These are phyloP conservation scores for Fistulifera solaris DNA, from an alignment of 108 stramenopile species.

Conservation along the genomic window DNA sequence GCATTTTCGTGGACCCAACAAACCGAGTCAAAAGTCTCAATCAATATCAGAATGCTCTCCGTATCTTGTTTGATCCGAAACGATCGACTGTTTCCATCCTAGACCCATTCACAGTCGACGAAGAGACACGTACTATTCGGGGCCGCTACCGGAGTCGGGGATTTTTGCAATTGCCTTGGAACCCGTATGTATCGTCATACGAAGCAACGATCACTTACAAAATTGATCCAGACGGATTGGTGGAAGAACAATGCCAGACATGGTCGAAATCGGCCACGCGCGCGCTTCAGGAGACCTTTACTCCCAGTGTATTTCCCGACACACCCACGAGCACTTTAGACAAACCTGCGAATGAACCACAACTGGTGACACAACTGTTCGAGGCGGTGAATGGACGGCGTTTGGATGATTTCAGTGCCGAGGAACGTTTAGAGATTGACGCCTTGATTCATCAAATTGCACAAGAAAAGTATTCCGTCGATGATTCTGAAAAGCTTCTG, in stretches of 20 bases:
- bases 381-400: constrained; percentile 28
- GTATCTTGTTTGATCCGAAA: no score
- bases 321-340: constrained; percentile 7
- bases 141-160: no score
- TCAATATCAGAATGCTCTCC: no score
- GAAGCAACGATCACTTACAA: no score
- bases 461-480: constrained; percentile 4
- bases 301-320: constrained; percentile 20
- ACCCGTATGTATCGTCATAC: no score
- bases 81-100: no score
- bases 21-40: no score
- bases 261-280: constrained; percentile 36
- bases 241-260: constrained; percentile 34
- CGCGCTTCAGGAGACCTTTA: constrained; percentile 44
- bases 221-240: no score
- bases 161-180: no score
- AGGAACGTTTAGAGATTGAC: constrained; percentile 23
- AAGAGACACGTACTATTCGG: no score
- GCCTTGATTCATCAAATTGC: constrained; percentile 19
- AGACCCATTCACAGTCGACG: no score
- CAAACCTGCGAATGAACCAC: constrained; percentile 15
- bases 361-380: constrained; percentile 19
- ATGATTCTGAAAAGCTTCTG: constrained; percentile 8
- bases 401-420: constrained; percentile 21
- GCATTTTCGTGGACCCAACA: no score